phyloP scores from a whole-genome alignment of 2,329 filamentous ascomycete species.

The Zopfia rhizophila region DNA sequence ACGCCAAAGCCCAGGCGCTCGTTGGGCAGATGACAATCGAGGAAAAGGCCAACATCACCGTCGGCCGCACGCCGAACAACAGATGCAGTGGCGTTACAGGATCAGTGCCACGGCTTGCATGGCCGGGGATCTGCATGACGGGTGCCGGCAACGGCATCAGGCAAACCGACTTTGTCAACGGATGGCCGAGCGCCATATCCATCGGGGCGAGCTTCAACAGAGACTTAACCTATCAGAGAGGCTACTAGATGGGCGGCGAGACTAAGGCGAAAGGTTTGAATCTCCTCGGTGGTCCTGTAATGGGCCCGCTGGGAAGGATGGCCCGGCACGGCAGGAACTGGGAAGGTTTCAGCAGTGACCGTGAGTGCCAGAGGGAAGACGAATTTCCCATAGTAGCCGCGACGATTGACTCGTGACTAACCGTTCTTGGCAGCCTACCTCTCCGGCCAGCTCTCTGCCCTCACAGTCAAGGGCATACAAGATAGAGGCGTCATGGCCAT shows the following conservation, averaged over 20 bases:
- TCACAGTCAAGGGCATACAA: slow-evolving; percentile 64
- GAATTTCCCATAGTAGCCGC: too few relatives aligned
- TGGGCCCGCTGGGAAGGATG: slow-evolving; percentile 75
- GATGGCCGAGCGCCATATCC: slow-evolving; percentile 19
- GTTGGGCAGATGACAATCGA: slow-evolving; percentile 48
- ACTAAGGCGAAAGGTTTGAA: slow-evolving; percentile 75
- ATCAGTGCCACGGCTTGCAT: slow-evolving; percentile 38
- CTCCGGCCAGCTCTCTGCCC: slow-evolving; percentile 59
- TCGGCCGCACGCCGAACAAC: too few relatives aligned
- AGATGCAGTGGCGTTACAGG: slow-evolving; percentile 36
- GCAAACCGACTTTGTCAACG: slow-evolving; percentile 20
- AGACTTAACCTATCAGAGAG: slow-evolving; percentile 71
- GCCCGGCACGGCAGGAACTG: slow-evolving; percentile 75
- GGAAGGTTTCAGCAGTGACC: slow-evolving; percentile 77
- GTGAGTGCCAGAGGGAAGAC: not conserved
- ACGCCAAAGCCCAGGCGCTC: slow-evolving; percentile 43
- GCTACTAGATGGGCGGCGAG: slow-evolving; percentile 72
- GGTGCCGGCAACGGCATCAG: slow-evolving; percentile 38
- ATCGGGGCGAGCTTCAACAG: slow-evolving; percentile 76
- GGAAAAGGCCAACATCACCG: slow-evolving; percentile 52
- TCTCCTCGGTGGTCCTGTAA: slow-evolving; percentile 72
- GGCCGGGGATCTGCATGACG: slow-evolving; percentile 44
- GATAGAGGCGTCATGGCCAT: slow-evolving; percentile 63
- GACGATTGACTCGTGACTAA: not conserved
- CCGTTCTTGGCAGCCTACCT: slow-evolving; percentile 59